Evolutionary conservation across 495 filamentous ascomycete species (phyloP).

Genomic region (Glarea lozoyensis): DNA sequence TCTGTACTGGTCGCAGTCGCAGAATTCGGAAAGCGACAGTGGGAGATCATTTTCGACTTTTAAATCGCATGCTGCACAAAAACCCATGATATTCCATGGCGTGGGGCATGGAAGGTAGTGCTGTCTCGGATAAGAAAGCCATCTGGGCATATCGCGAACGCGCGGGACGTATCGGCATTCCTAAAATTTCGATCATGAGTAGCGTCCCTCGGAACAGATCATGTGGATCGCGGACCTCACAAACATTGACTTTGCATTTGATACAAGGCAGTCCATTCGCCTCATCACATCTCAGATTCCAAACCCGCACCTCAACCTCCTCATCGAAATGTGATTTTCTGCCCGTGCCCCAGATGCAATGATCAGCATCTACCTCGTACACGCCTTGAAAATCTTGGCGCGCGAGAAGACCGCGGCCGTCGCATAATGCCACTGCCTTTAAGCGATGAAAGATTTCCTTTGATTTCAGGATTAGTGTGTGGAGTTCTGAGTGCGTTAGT

Average conservation of each 20-base stretch:
- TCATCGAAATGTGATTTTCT: conserved; percentile 7
- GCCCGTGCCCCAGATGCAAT: background rate
- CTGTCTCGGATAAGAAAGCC: conserved; percentile 1
- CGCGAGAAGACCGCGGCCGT: conserved; percentile 2
- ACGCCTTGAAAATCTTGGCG: conserved; percentile 3
- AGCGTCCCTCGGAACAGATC: background rate
- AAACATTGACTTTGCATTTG: conserved; percentile 17
- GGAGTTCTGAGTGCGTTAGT: background rate
- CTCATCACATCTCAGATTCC: conserved; percentile 9
- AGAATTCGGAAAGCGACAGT: conserved; percentile 14
- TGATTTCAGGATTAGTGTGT: background rate
- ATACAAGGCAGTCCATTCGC: conserved; percentile 14
- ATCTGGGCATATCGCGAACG: conserved; percentile 1
- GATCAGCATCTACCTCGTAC: background rate
- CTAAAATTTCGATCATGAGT: background rate
- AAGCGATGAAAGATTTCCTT: background rate
- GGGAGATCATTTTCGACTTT: conserved; percentile 12
- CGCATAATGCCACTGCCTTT: conserved; percentile 1
- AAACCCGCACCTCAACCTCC: conserved; percentile 17
- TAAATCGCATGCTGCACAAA: conserved; percentile 12
- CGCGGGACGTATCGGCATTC: conserved; percentile 12
- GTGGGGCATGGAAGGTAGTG: background rate
- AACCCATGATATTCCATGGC: conserved; percentile 8
- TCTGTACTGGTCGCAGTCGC: conserved; percentile 17
- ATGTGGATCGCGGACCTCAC: conserved; percentile 10